Evolutionary conservation across 805 yeast genomes (phyloP), one percentile per base, ranked within the genome.

Genomic region (Pichia kluyveri): DNA sequence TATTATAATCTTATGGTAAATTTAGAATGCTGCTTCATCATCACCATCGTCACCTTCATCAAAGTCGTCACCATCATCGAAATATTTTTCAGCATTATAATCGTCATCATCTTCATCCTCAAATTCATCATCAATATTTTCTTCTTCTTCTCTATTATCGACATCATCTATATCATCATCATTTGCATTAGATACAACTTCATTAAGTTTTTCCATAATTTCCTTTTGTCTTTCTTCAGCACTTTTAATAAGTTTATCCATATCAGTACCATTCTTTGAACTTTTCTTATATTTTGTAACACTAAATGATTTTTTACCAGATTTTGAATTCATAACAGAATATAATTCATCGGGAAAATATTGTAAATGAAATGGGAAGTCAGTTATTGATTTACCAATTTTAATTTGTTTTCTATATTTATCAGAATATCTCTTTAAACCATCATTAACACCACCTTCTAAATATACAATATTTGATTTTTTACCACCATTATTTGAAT

Each of bases 381-480:
- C 89, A 51, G 81, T 83, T 9, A 83, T 76, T 2, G 90, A 80
- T 45, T 82, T 74, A 1, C 88, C 87, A 15, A 82, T 75, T 57
- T 76, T 79, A 48, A 86, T 75, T 56, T 79, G 80, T 61, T 83
- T 83, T 54, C 82, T 69, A 65, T 86, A 90, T 61, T 72, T 73
- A 63, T 90, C 97, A 3, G 95, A 80, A 60, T 87, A 87, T 57
- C 97, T 73, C 60, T 82, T 78, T 40, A 90, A 75, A 2, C 91
- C 89, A 60, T 86, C 96, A 47, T 72, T 71, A 2, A 71, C 62
- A 40, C 67, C 71, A 18, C 72, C 73, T 47, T 70, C 73, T 34
- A 68, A 62, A 37, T 65, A 57, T 3, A 43, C 42, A 32, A 37
- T 43, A 28, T 41, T 42, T 11, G 43, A 44, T 12, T 38, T 44